Conservation (phyloP, 2,329 filamentous ascomycete species). For the Pseudopithomyces chartarum region DNA sequence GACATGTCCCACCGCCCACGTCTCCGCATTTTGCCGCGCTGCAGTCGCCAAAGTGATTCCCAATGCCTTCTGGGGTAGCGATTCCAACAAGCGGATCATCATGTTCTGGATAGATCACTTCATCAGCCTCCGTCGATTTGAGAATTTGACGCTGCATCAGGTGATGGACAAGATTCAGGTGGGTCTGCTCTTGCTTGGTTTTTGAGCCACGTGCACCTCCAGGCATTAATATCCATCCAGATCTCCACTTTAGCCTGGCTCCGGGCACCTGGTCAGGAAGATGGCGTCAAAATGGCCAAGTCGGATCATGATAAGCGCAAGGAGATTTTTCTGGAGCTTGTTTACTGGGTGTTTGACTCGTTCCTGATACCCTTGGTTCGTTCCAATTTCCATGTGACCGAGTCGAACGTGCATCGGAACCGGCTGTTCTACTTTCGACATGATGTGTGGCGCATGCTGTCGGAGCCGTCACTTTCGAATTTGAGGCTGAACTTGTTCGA, state of each 20-base stretch:
- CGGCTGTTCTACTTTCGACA: constrained; percentile 92
- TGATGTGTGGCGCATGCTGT: constrained; percentile 81
- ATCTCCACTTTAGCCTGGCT: constrained; percentile 76
- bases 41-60: constrained; percentile 76
- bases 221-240: constrained; percentile 51
- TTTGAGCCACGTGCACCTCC: constrained; percentile 10
- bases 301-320: constrained; percentile 76
- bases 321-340: constrained; percentile 80
- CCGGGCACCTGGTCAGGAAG: constrained; percentile 54
- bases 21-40: constrained; percentile 87
- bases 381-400: constrained; percentile 91
- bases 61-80: constrained; percentile 72
- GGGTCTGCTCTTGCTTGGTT: constrained; percentile 16
- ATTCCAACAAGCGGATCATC: constrained; percentile 67
- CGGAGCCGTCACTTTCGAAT: constrained; percentile 70
- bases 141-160: constrained; percentile 79
- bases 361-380: constrained; percentile 85
- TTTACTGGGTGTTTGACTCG: constrained; percentile 94
- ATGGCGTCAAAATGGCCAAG: constrained; percentile 63
- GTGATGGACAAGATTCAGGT: constrained; percentile 78
- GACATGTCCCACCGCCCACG: constrained; percentile 68
- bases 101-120: constrained; percentile 77
- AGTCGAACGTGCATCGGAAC: constrained; percentile 80
- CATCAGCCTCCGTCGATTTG: constrained; percentile 76
- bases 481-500: constrained; percentile 79